Percentiles rank a stretch among this genome's conserved stretches.
Conservation (phyloP, 2,329 filamentous ascomycete species). For the Biscogniauxia sp. region DNA sequence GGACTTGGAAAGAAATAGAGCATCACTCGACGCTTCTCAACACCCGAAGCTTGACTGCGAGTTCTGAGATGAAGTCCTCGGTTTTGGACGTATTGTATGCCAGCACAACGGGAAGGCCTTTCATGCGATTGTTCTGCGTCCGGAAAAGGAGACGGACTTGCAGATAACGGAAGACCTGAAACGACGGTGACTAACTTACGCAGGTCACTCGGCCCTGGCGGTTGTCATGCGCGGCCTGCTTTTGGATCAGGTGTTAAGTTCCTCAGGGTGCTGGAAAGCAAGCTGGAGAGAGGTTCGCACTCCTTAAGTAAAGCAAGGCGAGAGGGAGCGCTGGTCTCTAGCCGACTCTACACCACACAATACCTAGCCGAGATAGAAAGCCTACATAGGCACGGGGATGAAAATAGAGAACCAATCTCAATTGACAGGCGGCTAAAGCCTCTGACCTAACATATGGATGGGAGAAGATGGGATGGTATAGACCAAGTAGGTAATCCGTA, state of each 20-base stretch:
- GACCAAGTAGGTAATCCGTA: too few relatives aligned
- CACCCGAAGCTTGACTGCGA: conserved; percentile 15
- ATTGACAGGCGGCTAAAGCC: neutral
- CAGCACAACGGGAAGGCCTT: conserved; percentile 11
- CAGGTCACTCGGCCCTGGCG: conserved; percentile 8
- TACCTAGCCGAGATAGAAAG: neutral
- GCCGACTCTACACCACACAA: neutral
- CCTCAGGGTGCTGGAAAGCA: conserved; percentile 1
- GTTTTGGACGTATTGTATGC: conserved; percentile 29
- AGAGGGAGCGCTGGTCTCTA: neutral
- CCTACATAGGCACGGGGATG: conserved; percentile 6
- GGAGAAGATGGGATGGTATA: neutral
- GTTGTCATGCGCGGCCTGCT: conserved; percentile 5
- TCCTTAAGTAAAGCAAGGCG: conserved; percentile 6
- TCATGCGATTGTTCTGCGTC: conserved; percentile 8
- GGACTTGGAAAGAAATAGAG: conserved; percentile 20
- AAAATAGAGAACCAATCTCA: conserved; percentile 16
- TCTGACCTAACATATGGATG: neutral
- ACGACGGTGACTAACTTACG: conserved; percentile 11
- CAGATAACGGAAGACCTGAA: conserved; percentile 11
- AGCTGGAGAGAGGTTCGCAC: conserved; percentile 5
- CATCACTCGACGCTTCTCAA: conserved; percentile 24
- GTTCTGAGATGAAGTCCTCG: conserved; percentile 25
- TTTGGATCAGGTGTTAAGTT: neutral
- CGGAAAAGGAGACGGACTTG: conserved; percentile 15